These are phyloP conservation scores for Combretum micranthum DNA, from an alignment of 345 rosid species.

Conservation along the genomic window DNA sequence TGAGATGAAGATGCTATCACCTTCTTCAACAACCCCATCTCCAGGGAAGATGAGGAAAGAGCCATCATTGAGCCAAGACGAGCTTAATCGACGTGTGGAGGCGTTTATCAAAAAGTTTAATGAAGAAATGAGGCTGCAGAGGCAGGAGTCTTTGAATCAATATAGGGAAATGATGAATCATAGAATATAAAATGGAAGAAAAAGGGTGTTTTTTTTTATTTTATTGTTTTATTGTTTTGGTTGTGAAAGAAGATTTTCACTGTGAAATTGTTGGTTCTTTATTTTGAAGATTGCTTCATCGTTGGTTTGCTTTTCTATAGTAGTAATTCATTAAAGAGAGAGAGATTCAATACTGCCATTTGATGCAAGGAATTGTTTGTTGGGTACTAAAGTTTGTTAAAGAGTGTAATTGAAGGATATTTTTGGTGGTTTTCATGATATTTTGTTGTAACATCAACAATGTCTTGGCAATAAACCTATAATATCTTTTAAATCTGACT, in stretches of 20 bases:
- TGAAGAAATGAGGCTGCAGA: slow-evolving; percentile 84
- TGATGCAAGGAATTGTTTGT: too few species aligned
- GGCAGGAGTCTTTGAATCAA: slow-evolving; percentile 60
- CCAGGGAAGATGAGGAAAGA: slow-evolving; percentile 42
- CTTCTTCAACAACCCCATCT: slow-evolving; percentile 12
- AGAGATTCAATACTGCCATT: too few species aligned
- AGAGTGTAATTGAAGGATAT: too few species aligned
- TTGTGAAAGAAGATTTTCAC: background rate
- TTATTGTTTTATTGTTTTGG: background rate
- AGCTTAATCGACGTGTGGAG: slow-evolving; percentile 78
- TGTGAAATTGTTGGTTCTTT: too few species aligned
- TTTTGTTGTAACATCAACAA: too few species aligned
- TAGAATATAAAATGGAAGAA: background rate
- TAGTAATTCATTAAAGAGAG: too few species aligned
- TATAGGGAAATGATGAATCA: slow-evolving; percentile 39
- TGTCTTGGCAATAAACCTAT: too few species aligned
- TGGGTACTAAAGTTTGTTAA: too few species aligned
- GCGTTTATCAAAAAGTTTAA: slow-evolving; percentile 76
- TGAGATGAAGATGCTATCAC: slow-evolving; percentile 17
- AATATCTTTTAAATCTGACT: too few species aligned
- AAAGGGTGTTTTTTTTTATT: background rate
- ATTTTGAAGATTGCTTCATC: too few species aligned
- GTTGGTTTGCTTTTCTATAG: too few species aligned
- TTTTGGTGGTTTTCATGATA: too few species aligned
- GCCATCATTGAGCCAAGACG: slow-evolving; percentile 72